These are phyloP conservation scores for Russula earlei DNA, from an alignment of 768 basidiomycete species.

Conservation along the genomic window DNA sequence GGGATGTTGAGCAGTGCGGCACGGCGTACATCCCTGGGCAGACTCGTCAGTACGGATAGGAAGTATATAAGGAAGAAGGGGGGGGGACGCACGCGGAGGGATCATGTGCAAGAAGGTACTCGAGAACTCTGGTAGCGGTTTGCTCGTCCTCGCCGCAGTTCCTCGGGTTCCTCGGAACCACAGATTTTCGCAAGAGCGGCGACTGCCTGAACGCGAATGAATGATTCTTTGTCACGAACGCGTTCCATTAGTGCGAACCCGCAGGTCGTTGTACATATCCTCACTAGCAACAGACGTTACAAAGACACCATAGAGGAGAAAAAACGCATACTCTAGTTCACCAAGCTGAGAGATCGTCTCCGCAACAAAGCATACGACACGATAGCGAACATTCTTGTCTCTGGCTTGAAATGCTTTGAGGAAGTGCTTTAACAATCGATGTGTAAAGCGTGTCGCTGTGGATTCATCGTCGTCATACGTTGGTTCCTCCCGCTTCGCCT, in stretches of 20 bases:
- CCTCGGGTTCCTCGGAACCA: slow-evolving; percentile 54
- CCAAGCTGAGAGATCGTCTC: slow-evolving; percentile 75
- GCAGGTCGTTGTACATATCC: slow-evolving; percentile 58
- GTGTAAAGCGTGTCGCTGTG: slow-evolving; percentile 39
- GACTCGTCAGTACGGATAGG: not conserved
- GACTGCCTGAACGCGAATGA: slow-evolving; percentile 71
- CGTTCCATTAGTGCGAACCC: slow-evolving; percentile 59
- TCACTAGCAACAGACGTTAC: slow-evolving; percentile 40
- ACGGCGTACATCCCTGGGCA: slow-evolving; percentile 74
- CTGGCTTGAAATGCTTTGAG: slow-evolving; percentile 74
- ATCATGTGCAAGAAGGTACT: slow-evolving; percentile 62
- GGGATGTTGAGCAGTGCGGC: slow-evolving; percentile 67
- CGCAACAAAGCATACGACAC: slow-evolving; percentile 65
- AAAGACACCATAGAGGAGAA: not conserved
- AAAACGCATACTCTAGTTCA: slow-evolving; percentile 66
- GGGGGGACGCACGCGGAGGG: slow-evolving; percentile 53
- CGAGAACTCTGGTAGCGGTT: slow-evolving; percentile 48
- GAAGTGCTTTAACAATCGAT: slow-evolving; percentile 44
- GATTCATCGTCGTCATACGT: slow-evolving; percentile 40
- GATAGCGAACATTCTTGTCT: slow-evolving; percentile 79
- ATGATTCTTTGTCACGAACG: slow-evolving; percentile 66
- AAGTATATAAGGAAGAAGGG: not conserved
- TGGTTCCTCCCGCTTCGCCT: slow-evolving; percentile 25
- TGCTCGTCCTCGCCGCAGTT: slow-evolving; percentile 43
- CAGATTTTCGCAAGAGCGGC: slow-evolving; percentile 72